These are phyloP conservation scores for Rhizopogon vinicolor DNA, from an alignment of 768 basidiomycete species.

Conservation along the genomic window DNA sequence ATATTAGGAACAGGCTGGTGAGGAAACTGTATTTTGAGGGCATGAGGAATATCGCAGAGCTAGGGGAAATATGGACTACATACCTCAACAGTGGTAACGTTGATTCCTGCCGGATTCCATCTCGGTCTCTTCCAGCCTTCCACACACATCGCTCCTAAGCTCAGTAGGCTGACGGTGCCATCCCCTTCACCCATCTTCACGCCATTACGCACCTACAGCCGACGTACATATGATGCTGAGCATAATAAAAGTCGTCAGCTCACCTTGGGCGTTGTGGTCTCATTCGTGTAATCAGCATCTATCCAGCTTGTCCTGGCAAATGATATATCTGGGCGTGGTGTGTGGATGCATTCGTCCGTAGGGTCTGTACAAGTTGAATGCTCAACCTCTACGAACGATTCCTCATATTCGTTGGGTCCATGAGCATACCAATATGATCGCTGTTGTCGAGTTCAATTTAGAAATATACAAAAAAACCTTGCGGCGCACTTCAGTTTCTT, in stretches of 20 bases:
- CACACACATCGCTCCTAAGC: conserved; percentile 93
- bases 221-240: background rate
- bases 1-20: conserved; percentile 70
- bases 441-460: background rate
- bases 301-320: conserved; percentile 70
- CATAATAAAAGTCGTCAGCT: background rate
- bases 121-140: conserved; percentile 87
- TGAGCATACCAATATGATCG: conserved; percentile 57
- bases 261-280: conserved; percentile 53
- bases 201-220: conserved; percentile 62
- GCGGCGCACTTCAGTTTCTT: conserved; percentile 78
- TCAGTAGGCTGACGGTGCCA: conserved; percentile 84
- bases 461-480: background rate
- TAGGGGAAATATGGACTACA: conserved; percentile 10
- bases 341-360: conserved; percentile 34
- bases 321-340: conserved; percentile 45
- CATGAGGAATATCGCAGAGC: background rate
- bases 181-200: conserved; percentile 95
- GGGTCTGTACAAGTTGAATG: conserved; percentile 42
- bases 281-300: conserved; percentile 76
- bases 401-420: conserved; percentile 65
- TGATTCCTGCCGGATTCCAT: conserved; percentile 93
- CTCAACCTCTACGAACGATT: conserved; percentile 40
- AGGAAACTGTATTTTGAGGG: conserved; percentile 51
- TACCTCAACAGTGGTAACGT: conserved; percentile 84